Conservation (phyloP, 345 rosid genomes). For the Acer negundo region DNA sequence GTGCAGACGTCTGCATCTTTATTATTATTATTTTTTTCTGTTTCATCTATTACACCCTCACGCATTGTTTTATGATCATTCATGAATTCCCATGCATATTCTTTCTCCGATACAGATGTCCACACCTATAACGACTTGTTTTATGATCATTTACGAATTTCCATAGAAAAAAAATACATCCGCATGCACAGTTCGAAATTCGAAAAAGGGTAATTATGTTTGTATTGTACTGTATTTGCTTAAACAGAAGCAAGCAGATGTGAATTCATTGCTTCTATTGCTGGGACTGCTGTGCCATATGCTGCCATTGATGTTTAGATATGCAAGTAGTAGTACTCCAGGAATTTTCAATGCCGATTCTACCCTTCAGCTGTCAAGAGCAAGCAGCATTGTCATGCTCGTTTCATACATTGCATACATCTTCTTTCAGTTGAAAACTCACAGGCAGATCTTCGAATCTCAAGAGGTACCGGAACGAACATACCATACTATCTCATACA, state of each 20-base stretch:
- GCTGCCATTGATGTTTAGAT: constrained; percentile 67
- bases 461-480: too few species aligned
- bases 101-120: too few species aligned
- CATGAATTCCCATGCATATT: too few species aligned
- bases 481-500: too few species aligned
- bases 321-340: constrained; percentile 34
- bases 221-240: neutral
- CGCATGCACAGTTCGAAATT: too few species aligned
- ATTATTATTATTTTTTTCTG: too few species aligned
- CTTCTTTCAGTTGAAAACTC: constrained; percentile 83
- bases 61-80: too few species aligned
- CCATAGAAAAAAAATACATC: too few species aligned
- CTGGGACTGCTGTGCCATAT: constrained; percentile 79
- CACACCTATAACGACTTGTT: too few species aligned
- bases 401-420: constrained; percentile 74
- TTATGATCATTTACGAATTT: too few species aligned
- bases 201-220: neutral
- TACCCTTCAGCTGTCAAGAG: constrained; percentile 69
- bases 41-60: too few species aligned
- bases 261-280: constrained; percentile 68
- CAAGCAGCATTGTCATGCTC: constrained; percentile 83
- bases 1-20: too few species aligned
- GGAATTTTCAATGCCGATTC: constrained; percentile 27
- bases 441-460: constrained; percentile 58
- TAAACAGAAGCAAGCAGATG: constrained; percentile 83